Evolutionary conservation across 768 basidiomycete species (phyloP).

Genomic region (Kwoniella botswanensis): DNA sequence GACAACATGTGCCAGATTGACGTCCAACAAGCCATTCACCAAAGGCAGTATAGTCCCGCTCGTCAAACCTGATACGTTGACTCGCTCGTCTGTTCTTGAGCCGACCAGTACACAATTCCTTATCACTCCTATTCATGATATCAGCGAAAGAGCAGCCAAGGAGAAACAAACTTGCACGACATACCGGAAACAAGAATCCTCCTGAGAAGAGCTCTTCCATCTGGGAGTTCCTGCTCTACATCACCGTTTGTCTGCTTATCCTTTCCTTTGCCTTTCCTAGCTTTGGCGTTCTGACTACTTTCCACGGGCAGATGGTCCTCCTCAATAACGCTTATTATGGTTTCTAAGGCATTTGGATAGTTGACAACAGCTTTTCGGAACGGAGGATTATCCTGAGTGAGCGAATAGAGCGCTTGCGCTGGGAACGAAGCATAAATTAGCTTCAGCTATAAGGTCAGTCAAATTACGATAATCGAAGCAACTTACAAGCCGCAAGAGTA

Average conservation of each 20-base stretch:
- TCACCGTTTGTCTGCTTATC: slow-evolving; percentile 31
- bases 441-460: neutral
- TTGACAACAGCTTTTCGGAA: slow-evolving; percentile 69
- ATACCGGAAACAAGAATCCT: slow-evolving; percentile 45
- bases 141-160: slow-evolving; percentile 11
- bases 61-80: slow-evolving; percentile 41
- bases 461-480: neutral
- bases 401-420: slow-evolving; percentile 91
- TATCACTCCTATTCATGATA: slow-evolving; percentile 33
- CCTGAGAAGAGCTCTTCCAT: slow-evolving; percentile 40
- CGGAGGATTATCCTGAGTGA: slow-evolving; percentile 87
- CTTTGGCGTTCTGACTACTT: slow-evolving; percentile 17
- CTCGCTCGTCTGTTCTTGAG: slow-evolving; percentile 33
- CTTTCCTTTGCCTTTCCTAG: slow-evolving; percentile 52
- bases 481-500: slow-evolving; percentile 78
- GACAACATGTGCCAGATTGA: slow-evolving; percentile 42
- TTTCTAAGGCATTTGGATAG: slow-evolving; percentile 33
- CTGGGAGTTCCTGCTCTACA: slow-evolving; percentile 55
- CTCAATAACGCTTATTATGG: slow-evolving; percentile 31
- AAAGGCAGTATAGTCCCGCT: slow-evolving; percentile 51
- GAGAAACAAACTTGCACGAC: slow-evolving; percentile 11
- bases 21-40: slow-evolving; percentile 47
- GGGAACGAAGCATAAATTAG: neutral
- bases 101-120: slow-evolving; percentile 40
- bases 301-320: slow-evolving; percentile 34